phyloP scores from a whole-genome alignment of 192 early-diverging fungal genomes.

The Coemansia sp. region DNA sequence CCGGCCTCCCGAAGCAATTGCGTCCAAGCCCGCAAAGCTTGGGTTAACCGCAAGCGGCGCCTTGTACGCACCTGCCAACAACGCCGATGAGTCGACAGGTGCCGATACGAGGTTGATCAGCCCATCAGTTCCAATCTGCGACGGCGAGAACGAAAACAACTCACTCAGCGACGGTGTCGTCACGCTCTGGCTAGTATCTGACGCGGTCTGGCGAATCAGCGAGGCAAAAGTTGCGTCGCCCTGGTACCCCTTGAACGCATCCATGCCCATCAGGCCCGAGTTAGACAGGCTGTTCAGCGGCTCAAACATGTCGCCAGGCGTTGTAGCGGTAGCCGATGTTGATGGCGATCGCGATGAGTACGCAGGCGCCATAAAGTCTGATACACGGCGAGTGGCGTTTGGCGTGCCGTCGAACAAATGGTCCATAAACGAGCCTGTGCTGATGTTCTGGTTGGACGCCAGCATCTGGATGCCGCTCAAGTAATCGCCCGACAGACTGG shows the following conservation, averaged over 20 bases:
- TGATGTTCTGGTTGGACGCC: conserved; percentile 49
- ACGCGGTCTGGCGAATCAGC: conserved; percentile 20
- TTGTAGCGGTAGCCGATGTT: conserved; percentile 1
- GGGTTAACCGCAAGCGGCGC: neutral
- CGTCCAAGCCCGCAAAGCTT: neutral
- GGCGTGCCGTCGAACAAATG: conserved; percentile 23
- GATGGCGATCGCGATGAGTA: conserved; percentile 18
- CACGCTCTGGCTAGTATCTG: conserved; percentile 3
- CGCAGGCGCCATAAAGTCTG: conserved; percentile 1
- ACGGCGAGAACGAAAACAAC: conserved; percentile 37
- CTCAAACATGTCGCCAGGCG: conserved; percentile 48
- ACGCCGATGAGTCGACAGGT: neutral
- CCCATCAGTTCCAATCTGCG: conserved; percentile 13
- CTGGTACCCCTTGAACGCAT: conserved; percentile 28
- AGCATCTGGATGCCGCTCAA: conserved; percentile 43
- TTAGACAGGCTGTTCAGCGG: conserved; percentile 18
- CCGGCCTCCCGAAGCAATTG: neutral
- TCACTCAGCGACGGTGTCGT: conserved; percentile 41
- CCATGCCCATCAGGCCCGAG: conserved; percentile 17
- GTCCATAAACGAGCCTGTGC: conserved; percentile 42
- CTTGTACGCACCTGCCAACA: neutral
- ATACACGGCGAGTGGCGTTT: neutral
- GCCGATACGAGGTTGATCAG: conserved; percentile 28
- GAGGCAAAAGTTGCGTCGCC: conserved; percentile 28
- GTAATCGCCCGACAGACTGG: conserved; percentile 27